These are phyloP conservation scores for Blastocystis sp. DNA, from an alignment of 352 stramenopile species.

Conservation along the genomic window DNA sequence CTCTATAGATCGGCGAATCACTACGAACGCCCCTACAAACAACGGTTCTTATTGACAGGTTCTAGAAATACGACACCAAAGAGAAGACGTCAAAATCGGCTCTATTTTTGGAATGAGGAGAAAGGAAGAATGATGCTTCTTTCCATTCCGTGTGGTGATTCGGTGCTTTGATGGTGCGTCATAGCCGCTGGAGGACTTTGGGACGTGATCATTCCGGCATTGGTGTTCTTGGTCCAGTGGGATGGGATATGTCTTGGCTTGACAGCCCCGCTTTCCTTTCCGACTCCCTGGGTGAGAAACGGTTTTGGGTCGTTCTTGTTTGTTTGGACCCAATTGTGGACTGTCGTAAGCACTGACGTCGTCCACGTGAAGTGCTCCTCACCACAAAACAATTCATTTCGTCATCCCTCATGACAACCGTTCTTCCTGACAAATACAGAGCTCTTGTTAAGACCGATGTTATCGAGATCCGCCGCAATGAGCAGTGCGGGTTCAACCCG, in stretches of 20 bases:
- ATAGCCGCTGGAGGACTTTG: too few species aligned
- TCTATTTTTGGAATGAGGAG: conserved; percentile 30
- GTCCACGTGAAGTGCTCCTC: neutral
- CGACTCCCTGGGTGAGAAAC: too few species aligned
- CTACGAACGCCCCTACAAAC: neutral
- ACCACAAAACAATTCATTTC: neutral
- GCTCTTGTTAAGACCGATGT: conserved; percentile 59
- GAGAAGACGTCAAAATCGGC: conserved; percentile 3
- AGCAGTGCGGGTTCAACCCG: conserved; percentile 39
- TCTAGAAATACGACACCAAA: neutral
- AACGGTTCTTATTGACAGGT: neutral
- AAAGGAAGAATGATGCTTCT: neutral
- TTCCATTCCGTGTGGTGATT: neutral
- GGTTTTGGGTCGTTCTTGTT: neutral
- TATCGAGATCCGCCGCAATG: conserved; percentile 62
- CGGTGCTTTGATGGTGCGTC: too few species aligned
- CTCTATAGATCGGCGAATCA: neutral
- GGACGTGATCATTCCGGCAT: too few species aligned
- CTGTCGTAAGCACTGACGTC: neutral
- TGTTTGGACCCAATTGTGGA: neutral
- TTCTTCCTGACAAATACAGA: conserved; percentile 69
- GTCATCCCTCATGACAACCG: neutral
- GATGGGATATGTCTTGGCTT: too few species aligned
- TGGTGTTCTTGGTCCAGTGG: too few species aligned
- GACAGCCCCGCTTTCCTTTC: too few species aligned